Percentiles rank a stretch among this genome's conserved stretches.
Evolutionary conservation across 148 eudicot genomes (phyloP).

Genomic region (Fagopyrum tataricum): DNA sequence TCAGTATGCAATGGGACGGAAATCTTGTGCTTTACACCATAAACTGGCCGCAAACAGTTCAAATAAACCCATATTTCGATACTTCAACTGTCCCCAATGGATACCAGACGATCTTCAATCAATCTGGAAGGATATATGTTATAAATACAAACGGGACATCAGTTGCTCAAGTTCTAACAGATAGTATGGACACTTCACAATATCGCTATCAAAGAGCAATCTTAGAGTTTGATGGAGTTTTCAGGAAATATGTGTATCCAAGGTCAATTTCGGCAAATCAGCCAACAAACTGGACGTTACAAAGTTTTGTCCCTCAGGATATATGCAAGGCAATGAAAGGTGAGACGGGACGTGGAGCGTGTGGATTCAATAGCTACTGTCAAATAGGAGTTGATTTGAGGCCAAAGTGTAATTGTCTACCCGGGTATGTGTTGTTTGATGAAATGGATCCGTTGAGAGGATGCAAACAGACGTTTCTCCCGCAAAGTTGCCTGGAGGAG

Average conservation of each 20-base stretch:
- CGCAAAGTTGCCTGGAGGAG: slow-evolving; percentile 15
- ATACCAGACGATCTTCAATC: not conserved
- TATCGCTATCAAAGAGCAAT: too few relatives aligned
- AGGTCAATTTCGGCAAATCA: too few relatives aligned
- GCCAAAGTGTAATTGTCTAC: slow-evolving; percentile 27
- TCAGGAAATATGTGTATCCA: too few relatives aligned
- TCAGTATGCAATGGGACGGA: not conserved
- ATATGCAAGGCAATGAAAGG: not conserved
- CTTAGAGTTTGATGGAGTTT: too few relatives aligned
- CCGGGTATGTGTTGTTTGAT: slow-evolving; percentile 17
- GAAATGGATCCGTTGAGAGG: slow-evolving; percentile 17
- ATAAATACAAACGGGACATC: not conserved
- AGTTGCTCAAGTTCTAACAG: not conserved
- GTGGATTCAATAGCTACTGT: slow-evolving; percentile 30
- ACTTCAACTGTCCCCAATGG: not conserved
- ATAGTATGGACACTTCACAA: too few relatives aligned
- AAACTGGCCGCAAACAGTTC: not conserved
- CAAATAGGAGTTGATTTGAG: slow-evolving; percentile 8
- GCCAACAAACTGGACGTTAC: too few relatives aligned
- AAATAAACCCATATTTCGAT: not conserved
- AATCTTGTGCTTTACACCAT: not conserved
- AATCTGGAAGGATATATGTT: not conserved
- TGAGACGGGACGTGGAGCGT: slow-evolving; percentile 20
- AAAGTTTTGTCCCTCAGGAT: too few relatives aligned
- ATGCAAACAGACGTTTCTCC: slow-evolving; percentile 18